phyloP scores from a whole-genome alignment of 2,329 filamentous ascomycete genomes.

The Pezicula rhizophila region DNA sequence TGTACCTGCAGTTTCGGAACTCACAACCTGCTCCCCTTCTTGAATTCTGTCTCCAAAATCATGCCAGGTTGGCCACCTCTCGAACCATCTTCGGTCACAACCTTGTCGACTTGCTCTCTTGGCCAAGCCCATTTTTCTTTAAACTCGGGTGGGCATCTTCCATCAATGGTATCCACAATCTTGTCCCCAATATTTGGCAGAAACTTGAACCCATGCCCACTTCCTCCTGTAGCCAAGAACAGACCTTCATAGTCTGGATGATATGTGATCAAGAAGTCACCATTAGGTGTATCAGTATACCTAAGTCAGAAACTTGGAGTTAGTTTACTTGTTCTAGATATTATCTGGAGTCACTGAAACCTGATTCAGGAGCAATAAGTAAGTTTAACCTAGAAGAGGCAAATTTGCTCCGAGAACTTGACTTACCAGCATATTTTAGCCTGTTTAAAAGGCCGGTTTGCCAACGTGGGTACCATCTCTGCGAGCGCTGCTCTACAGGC shows the following conservation, averaged over 20 bases:
- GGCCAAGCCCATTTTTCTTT: conserved; percentile 49
- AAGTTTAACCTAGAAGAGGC: no score
- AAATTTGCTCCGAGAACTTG: no score
- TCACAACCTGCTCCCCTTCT: conserved; percentile 12
- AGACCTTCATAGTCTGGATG: conserved; percentile 43
- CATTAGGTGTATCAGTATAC: conserved; percentile 60
- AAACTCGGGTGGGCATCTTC: conserved; percentile 33
- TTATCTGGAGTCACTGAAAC: no score
- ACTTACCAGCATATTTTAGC: conserved; percentile 56
- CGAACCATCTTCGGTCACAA: conserved; percentile 25
- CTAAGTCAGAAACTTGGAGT: no score
- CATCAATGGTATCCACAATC: conserved; percentile 35
- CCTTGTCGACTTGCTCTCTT: conserved; percentile 21
- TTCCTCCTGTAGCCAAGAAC: conserved; percentile 43
- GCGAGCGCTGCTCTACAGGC: conserved; percentile 16
- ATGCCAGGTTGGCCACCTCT: conserved; percentile 22
- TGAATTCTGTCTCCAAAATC: conserved; percentile 19
- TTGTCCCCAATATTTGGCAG: conserved; percentile 40
- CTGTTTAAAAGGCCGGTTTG: conserved; percentile 42
- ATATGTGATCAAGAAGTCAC: conserved; percentile 54
- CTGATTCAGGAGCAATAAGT: no score
- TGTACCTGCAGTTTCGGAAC: neutral
- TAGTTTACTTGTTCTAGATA: no score
- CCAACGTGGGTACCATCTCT: conserved; percentile 48
- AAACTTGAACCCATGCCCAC: conserved; percentile 46